A percentile compares a stretch with the other conserved stretches of the same genome.
These are phyloP conservation scores for Dactylellina sp. DNA, from an alignment of 2,329 filamentous ascomycete species.

Conservation along the genomic window DNA sequence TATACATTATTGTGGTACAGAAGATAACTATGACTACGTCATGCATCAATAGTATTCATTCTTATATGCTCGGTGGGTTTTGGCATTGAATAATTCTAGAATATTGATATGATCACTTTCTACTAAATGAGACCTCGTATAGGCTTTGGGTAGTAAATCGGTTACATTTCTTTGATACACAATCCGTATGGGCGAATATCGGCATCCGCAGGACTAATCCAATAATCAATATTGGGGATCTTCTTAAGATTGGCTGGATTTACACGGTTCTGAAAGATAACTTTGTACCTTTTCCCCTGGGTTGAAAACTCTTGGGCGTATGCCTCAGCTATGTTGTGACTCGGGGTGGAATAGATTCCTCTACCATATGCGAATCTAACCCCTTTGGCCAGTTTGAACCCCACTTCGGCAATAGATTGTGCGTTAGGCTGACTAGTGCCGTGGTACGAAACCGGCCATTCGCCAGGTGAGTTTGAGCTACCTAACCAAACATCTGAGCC, in stretches of 20 bases:
- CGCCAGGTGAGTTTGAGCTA: background rate
- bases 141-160: background rate
- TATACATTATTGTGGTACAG: no score
- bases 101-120: no score
- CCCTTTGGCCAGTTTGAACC: conserved; percentile 12
- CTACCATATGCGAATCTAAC: conserved; percentile 3
- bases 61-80: no score
- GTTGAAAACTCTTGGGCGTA: conserved; percentile 8
- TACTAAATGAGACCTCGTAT: no score
- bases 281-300: conserved; percentile 22
- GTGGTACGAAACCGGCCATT: conserved; percentile 39
- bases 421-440: conserved; percentile 11
- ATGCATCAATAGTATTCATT: no score
- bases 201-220: conserved; percentile 19
- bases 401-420: conserved; percentile 28
- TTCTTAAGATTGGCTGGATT: conserved; percentile 16
- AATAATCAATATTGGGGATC: conserved; percentile 18
- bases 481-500: conserved; percentile 24
- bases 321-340: conserved; percentile 11
- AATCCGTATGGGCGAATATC: conserved; percentile 34
- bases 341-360: conserved; percentile 26
- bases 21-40: no score
- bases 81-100: no score
- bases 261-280: conserved; percentile 33
- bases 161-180: conserved; percentile 23